Evolutionary conservation across 305 asterid species (phyloP).

Genomic region (Fraxinus angustifolia): DNA sequence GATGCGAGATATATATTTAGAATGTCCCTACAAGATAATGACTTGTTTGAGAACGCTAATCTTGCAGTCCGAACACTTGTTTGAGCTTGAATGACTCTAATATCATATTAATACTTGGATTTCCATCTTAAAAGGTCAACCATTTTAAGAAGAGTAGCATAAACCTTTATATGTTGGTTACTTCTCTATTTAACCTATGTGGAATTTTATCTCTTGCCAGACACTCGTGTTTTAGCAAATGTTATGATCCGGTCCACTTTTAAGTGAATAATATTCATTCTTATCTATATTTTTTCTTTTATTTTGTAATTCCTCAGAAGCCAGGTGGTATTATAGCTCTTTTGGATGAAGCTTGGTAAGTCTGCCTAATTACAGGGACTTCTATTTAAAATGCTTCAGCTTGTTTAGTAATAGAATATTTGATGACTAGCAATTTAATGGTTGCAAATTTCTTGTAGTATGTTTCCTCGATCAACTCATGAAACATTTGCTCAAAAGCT

Average conservation of each 20-base stretch:
- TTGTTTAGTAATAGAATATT: slow-evolving; percentile 12
- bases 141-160: not conserved
- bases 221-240: not conserved
- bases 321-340: slow-evolving; percentile 83
- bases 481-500: slow-evolving; percentile 94
- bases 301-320: slow-evolving; percentile 47
- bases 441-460: slow-evolving; percentile 48
- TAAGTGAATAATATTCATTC: not conserved
- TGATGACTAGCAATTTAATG: slow-evolving; percentile 15
- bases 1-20: not conserved
- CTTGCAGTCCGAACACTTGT: not conserved
- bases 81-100: not conserved
- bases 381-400: slow-evolving; percentile 12
- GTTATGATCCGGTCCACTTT: not conserved
- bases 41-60: not conserved
- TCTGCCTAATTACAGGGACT: slow-evolving; percentile 3
- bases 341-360: slow-evolving; percentile 82
- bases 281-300: not conserved
- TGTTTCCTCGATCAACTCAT: slow-evolving; percentile 96
- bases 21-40: not conserved
- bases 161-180: not conserved
- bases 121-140: not conserved
- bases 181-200: not conserved
- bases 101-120: not conserved
- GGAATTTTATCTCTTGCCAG: not conserved